A percentile compares a stretch with the other conserved stretches of the same genome.
Conservation (phyloP, 805 yeast species). For the Naumovozyma dairenensis region DNA sequence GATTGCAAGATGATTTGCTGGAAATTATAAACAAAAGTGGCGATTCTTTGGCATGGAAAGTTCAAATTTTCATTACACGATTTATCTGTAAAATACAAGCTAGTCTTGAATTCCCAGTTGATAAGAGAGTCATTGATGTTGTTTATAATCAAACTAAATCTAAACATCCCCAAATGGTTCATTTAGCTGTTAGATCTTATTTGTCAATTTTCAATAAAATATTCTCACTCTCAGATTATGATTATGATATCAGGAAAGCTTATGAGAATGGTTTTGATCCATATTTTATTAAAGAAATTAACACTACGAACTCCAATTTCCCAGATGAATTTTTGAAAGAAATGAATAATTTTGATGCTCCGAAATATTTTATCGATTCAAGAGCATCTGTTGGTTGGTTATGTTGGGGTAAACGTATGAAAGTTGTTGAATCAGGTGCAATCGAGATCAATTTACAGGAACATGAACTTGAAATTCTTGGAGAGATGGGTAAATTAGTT, state of each 20-base stretch:
- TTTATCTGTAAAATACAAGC: slow-evolving; percentile 45
- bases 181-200: slow-evolving; percentile 50
- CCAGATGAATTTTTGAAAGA: slow-evolving; percentile 39
- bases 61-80: slow-evolving; percentile 38
- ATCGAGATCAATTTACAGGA: slow-evolving; percentile 32
- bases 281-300: slow-evolving; percentile 33
- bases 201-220: slow-evolving; percentile 42
- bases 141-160: slow-evolving; percentile 40
- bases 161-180: slow-evolving; percentile 62
- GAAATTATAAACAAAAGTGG: slow-evolving; percentile 10
- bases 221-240: slow-evolving; percentile 35
- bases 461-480: slow-evolving; percentile 36
- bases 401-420: slow-evolving; percentile 56
- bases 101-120: slow-evolving; percentile 39
- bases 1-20: slow-evolving; percentile 34
- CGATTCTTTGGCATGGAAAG: slow-evolving; percentile 46
- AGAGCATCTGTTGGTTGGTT: slow-evolving; percentile 56
- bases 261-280: slow-evolving; percentile 36
- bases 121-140: slow-evolving; percentile 32
- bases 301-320: slow-evolving; percentile 35
- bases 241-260: slow-evolving; percentile 39
- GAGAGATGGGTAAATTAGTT: slow-evolving; percentile 35
- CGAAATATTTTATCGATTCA: slow-evolving; percentile 48
- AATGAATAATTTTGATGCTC: slow-evolving; percentile 37
- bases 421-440: slow-evolving; percentile 27